Percentiles rank a stretch among this genome's conserved stretches.
phyloP scores from a whole-genome alignment of 768 basidiomycete genomes.

The Suillus subaureus region DNA sequence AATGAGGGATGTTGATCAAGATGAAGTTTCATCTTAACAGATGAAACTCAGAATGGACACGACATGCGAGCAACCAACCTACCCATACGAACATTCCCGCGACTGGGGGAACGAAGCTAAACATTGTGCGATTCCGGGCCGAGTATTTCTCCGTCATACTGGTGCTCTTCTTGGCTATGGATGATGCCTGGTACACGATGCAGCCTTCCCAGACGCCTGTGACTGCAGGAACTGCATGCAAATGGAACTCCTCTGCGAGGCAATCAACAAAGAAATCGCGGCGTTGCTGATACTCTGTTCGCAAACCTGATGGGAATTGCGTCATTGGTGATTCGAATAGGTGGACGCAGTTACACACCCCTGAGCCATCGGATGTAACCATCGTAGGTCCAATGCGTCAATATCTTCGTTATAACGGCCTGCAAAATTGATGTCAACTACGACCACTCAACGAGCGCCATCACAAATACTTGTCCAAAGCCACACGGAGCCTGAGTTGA shows the following conservation, averaged over 20 bases:
- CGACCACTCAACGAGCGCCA: constrained; percentile 3
- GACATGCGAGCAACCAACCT: constrained; percentile 3
- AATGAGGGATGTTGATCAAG: constrained; percentile 57
- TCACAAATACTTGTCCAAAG: constrained; percentile 57
- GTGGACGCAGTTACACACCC: constrained; percentile 38
- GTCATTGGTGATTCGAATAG: neutral
- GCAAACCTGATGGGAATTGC: constrained; percentile 40
- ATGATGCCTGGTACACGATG: constrained; percentile 48
- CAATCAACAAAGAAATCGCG: constrained; percentile 68
- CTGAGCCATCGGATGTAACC: constrained; percentile 82
- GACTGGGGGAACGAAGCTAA: constrained; percentile 74
- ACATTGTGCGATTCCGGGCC: constrained; percentile 36
- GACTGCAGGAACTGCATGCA: constrained; percentile 40
- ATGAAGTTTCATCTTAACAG: constrained; percentile 58
- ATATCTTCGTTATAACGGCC: constrained; percentile 60
- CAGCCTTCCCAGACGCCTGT: constrained; percentile 36
- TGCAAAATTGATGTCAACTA: constrained; percentile 17
- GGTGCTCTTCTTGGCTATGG: constrained; percentile 31
- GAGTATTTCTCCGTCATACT: constrained; percentile 44
- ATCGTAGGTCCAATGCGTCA: constrained; percentile 66
- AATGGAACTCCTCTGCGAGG: constrained; percentile 62
- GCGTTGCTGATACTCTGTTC: constrained; percentile 55
- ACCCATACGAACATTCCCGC: constrained; percentile 88
- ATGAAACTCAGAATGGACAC: neutral
- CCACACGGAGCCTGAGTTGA: constrained; percentile 73